Evolutionary conservation across 1,284 basidiomycete genomes (phyloP), one percentile per base, ranked within the genome.

Genomic region (Moesziomyces sp.): DNA sequence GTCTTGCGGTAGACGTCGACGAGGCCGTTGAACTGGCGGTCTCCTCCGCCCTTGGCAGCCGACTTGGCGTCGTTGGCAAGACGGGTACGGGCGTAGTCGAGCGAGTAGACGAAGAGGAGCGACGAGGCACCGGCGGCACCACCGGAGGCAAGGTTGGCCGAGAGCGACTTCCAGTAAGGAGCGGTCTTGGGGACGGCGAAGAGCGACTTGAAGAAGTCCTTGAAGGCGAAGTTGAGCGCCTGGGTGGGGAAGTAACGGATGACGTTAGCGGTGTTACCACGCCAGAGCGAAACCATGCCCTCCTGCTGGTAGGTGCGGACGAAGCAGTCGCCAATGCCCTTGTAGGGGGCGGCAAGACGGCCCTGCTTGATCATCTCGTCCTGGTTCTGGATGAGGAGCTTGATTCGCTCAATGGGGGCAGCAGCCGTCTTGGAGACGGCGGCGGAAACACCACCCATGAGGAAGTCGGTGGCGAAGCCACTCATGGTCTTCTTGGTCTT

Each of bases 361-460:
- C 82, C 83, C 78, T 83, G 83, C 79, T 83, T 83, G 79, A 84
- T 83, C 81, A 84, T 84, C 80, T 84, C 83, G 62, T 78, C 83
- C 78, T 84, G 83, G 77, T 84, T 84, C 80, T 84, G 83, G 82
- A 84, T 79, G 46, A 84, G 79, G 61, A 83, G 83, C 81, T 84
- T 84, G 74, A 84, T 71, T 63, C 83, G 81, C 80, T 84, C 82
- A 46, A 84, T 84, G 79, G 82, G 83, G 71, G 83, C 83, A 52
- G 83, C 83, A 52, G 81, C 83, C 19, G 80, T 83, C 80, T 84
- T 84, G 72, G 83, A 83, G 79, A 84, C 76, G 61, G 83, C 83
- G 74, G 83, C 83, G 52, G 83, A 82, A 47, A 83, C 76, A 84
- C 82, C 82, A 66, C 82, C 82, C 82, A 83, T 83, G 75, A 82